Evolutionary conservation across 495 filamentous ascomycete species (phyloP).

Genomic region (Pyrenula aspistea): DNA sequence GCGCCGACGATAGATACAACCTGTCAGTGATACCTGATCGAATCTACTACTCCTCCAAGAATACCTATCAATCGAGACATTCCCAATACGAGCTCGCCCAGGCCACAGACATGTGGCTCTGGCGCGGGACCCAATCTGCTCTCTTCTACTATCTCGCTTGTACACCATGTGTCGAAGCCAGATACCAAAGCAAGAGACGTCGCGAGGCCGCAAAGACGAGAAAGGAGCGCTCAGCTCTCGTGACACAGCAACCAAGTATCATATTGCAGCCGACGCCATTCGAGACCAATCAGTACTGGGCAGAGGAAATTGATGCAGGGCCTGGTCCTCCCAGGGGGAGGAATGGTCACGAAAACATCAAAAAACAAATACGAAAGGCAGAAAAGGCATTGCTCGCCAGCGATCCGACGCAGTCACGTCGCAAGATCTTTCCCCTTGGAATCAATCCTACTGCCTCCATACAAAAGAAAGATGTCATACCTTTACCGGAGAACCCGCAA

Average conservation of each 20-base stretch:
- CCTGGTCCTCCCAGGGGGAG: conserved; percentile 55
- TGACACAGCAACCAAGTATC: conserved; percentile 55
- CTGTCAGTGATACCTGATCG: too few species aligned
- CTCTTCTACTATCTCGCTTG: conserved; percentile 80
- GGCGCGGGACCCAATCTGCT: conserved; percentile 57
- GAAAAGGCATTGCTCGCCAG: not conserved
- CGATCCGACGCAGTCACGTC: not conserved
- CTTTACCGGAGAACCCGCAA: not conserved
- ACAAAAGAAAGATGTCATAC: not conserved
- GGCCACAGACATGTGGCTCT: conserved; percentile 49
- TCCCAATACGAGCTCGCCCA: too few species aligned
- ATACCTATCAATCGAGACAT: too few species aligned
- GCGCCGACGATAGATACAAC: too few species aligned
- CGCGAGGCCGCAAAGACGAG: conserved; percentile 50
- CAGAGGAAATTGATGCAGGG: conserved; percentile 68
- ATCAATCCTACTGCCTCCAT: not conserved
- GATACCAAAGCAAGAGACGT: conserved; percentile 50
- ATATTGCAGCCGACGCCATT: conserved; percentile 75
- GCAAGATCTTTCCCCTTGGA: not conserved
- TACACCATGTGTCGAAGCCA: conserved; percentile 59
- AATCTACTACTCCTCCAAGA: too few species aligned
- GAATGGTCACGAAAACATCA: conserved; percentile 20
- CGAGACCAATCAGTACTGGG: conserved; percentile 76
- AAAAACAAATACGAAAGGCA: not conserved
- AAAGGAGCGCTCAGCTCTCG: conserved; percentile 32